These are phyloP conservation scores for Alternaria sp. DNA, from an alignment of 2,329 filamentous ascomycete genomes.

Conservation along the genomic window DNA sequence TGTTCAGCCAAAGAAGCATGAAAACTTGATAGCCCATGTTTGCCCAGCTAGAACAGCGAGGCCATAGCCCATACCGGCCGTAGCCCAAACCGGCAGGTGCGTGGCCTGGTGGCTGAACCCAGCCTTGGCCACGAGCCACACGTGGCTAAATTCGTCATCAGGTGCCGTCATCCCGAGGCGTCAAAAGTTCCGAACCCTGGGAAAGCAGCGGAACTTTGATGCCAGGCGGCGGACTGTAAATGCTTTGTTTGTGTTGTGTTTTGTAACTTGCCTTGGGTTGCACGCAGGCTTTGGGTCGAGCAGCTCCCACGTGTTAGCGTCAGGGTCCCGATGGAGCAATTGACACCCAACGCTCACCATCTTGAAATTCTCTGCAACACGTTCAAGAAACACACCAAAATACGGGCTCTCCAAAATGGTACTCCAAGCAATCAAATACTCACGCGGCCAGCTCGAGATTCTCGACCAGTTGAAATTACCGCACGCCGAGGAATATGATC, in stretches of 20 bases:
- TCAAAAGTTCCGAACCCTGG: neutral
- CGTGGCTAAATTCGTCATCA: conserved; percentile 14
- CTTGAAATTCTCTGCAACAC: conserved; percentile 30
- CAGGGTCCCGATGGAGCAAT: conserved; percentile 23
- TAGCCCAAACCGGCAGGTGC: conserved; percentile 12
- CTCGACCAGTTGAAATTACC: conserved; percentile 85
- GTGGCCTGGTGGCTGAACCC: conserved; percentile 8
- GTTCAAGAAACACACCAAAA: conserved; percentile 17
- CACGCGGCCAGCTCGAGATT: conserved; percentile 74
- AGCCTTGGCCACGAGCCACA: conserved; percentile 18
- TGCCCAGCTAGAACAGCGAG: conserved; percentile 2
- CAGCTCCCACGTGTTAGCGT: conserved; percentile 24
- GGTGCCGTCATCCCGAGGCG: conserved; percentile 16
- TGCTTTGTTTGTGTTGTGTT: neutral
- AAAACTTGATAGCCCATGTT: conserved; percentile 3
- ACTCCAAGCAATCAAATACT: conserved; percentile 81
- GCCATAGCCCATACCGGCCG: conserved; percentile 11
- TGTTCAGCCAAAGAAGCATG: neutral
- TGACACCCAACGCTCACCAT: conserved; percentile 34
- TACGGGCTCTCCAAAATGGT: conserved; percentile 53
- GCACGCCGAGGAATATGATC: conserved; percentile 80
- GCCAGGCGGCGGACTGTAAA: neutral
- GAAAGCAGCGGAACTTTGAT: neutral
- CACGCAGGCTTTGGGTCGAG: neutral
- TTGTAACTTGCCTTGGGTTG: neutral